Percentiles rank a stretch among this genome's conserved stretches.
These are phyloP conservation scores for Gossypium rotundifolium DNA, from an alignment of 345 rosid species.

Conservation along the genomic window DNA sequence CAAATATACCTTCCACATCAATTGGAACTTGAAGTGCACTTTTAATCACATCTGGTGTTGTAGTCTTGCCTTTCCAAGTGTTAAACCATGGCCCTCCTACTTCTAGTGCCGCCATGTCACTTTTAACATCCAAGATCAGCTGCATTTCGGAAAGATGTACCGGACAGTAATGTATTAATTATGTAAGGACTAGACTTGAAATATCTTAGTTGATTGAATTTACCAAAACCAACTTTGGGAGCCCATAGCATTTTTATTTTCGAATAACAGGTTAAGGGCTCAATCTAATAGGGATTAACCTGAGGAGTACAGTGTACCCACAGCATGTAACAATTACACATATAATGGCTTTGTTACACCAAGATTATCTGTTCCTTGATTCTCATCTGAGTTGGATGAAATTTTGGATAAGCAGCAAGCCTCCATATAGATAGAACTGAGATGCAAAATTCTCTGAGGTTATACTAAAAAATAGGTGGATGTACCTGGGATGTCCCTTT, in stretches of 20 bases:
- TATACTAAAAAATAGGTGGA: not conserved
- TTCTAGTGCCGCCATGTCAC: conserved; percentile 86
- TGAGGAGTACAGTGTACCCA: no score
- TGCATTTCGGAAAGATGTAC: conserved; percentile 18
- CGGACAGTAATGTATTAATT: not conserved
- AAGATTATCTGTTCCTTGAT: not conserved
- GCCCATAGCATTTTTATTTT: not conserved
- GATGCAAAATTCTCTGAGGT: not conserved
- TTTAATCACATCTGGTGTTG: conserved; percentile 55
- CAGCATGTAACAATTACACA: no score
- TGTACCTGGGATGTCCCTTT: no score
- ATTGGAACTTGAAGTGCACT: conserved; percentile 47
- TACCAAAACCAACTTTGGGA: not conserved
- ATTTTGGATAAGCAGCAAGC: not conserved
- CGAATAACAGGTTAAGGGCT: not conserved
- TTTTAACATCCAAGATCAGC: conserved; percentile 68
- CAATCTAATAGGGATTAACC: not conserved
- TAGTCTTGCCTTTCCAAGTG: conserved; percentile 73
- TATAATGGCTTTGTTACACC: no score
- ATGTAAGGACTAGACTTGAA: not conserved
- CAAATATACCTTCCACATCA: conserved; percentile 47
- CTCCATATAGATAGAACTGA: not conserved
- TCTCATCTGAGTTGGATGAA: not conserved
- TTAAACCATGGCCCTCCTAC: conserved; percentile 96
- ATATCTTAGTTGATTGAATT: not conserved